A percentile compares a stretch with the other conserved stretches of the same genome.
Conservation (phyloP, 441 rosid genomes). For the Eutrema salsugineum region DNA sequence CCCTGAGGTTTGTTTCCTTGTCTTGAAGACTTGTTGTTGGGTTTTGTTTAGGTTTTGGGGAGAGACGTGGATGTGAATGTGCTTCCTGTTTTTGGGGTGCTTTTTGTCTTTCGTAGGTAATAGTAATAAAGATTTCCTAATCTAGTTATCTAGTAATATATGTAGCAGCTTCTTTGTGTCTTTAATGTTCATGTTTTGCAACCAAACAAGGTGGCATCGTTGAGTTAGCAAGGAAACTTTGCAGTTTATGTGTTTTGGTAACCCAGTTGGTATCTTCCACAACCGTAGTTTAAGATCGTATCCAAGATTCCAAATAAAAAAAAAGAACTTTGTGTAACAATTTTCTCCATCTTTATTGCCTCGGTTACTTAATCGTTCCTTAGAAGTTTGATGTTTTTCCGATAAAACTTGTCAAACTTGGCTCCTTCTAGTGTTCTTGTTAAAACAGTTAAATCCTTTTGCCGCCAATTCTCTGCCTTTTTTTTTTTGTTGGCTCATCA, state of each 20-base stretch:
- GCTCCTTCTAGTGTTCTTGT: not conserved
- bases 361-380: not conserved
- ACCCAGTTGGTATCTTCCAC: not conserved
- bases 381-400: not conserved
- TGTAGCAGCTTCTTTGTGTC: not conserved
- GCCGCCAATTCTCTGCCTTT: not conserved
- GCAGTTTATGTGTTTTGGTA: not conserved
- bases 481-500: no score
- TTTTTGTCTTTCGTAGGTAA: conserved; percentile 7
- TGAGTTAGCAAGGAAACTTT: not conserved
- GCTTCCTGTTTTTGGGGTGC: conserved; percentile 28
- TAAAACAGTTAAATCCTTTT: not conserved
- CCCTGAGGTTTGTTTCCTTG: conserved; percentile 20
- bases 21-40: conserved; percentile 16
- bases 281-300: not conserved
- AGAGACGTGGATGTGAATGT: conserved; percentile 32
- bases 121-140: not conserved
- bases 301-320: not conserved
- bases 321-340: not conserved
- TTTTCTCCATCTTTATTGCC: not conserved
- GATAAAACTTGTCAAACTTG: not conserved
- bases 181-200: not conserved
- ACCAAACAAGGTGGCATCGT: not conserved
- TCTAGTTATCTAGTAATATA: not conserved
- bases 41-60: conserved; percentile 11